Evolutionary conservation across 257 asterid genomes (phyloP).

Genomic region (Catharanthus roseus): DNA sequence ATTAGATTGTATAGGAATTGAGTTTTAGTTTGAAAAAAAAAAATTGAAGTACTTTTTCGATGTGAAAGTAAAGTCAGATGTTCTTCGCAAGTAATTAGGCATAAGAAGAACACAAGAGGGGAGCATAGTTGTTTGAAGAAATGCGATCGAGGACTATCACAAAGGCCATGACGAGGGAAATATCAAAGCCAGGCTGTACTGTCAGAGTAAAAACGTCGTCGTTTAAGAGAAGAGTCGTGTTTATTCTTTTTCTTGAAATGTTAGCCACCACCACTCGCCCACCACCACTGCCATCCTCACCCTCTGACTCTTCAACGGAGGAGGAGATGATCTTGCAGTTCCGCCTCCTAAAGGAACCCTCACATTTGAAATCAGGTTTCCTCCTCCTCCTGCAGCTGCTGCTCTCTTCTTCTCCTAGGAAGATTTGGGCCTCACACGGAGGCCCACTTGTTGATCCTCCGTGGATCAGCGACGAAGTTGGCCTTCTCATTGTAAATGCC

Average conservation of each 20-base stretch:
- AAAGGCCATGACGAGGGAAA: constrained; percentile 31
- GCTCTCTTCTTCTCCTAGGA: constrained; percentile 2
- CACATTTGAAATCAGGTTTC: constrained; percentile 17
- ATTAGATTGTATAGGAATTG: too few relatives aligned
- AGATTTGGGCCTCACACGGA: constrained; percentile 32
- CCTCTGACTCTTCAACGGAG: too few relatives aligned
- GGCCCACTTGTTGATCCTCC: neutral
- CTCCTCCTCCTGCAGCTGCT: too few relatives aligned
- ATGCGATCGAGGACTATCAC: constrained; percentile 33
- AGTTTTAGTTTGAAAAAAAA: too few relatives aligned
- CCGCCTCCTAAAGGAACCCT: constrained; percentile 32
- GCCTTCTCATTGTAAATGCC: constrained; percentile 32
- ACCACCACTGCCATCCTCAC: too few relatives aligned
- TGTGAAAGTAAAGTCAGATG: too few relatives aligned
- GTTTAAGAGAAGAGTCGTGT: constrained; percentile 20
- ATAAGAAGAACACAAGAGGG: constrained; percentile 28
- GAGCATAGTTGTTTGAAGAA: constrained; percentile 17
- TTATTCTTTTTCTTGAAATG: constrained; percentile 27
- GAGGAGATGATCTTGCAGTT: constrained; percentile 33
- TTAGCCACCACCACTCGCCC: constrained; percentile 29
- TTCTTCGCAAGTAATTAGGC: too few relatives aligned
- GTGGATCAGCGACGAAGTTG: constrained; percentile 3
- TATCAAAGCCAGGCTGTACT: constrained; percentile 26
- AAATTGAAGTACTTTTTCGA: too few relatives aligned
- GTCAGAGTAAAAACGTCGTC: constrained; percentile 34